A percentile compares a stretch with the other conserved stretches of the same genome.
Conservation (phyloP, 1,139 yeast species). For the Zygosaccharomyces pseudobailii region DNA sequence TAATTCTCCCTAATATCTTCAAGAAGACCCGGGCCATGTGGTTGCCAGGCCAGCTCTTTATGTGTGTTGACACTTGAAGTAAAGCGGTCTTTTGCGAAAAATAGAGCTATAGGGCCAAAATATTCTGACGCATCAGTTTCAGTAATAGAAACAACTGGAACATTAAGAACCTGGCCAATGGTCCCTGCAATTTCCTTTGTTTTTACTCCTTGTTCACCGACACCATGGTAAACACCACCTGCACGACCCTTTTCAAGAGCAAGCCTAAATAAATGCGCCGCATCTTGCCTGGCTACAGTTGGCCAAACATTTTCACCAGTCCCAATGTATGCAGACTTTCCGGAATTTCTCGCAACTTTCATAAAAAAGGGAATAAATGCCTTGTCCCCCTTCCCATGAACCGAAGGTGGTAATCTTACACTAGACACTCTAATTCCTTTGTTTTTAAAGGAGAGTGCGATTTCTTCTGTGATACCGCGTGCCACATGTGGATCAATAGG, state of each 20-base stretch:
- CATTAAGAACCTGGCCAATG: slow-evolving; percentile 22
- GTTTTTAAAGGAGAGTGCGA: slow-evolving; percentile 15
- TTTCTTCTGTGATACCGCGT: slow-evolving; percentile 13
- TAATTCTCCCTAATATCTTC: slow-evolving; percentile 26
- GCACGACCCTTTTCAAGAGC: slow-evolving; percentile 33
- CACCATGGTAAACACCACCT: slow-evolving; percentile 29
- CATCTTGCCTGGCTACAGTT: slow-evolving; percentile 34
- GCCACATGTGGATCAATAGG: neutral
- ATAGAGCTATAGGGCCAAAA: slow-evolving; percentile 1
- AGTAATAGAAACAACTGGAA: slow-evolving; percentile 10
- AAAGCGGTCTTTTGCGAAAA: neutral
- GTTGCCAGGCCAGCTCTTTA: slow-evolving; percentile 24
- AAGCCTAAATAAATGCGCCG: slow-evolving; percentile 27
- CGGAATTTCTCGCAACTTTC: slow-evolving; percentile 15
- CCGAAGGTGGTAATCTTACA: slow-evolving; percentile 33
- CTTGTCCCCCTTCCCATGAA: slow-evolving; percentile 31
- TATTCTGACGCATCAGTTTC: slow-evolving; percentile 1
- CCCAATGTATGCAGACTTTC: slow-evolving; percentile 25
- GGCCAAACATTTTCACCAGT: slow-evolving; percentile 35
- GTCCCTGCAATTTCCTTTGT: slow-evolving; percentile 28
- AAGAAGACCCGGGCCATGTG: slow-evolving; percentile 20
- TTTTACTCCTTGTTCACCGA: slow-evolving; percentile 25
- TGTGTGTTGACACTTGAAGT: slow-evolving; percentile 7
- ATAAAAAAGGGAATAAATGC: slow-evolving; percentile 21
- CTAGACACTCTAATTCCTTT: slow-evolving; percentile 26